Conservation (phyloP, 108 stramenopile genomes). For the Parmales sp. region DNA sequence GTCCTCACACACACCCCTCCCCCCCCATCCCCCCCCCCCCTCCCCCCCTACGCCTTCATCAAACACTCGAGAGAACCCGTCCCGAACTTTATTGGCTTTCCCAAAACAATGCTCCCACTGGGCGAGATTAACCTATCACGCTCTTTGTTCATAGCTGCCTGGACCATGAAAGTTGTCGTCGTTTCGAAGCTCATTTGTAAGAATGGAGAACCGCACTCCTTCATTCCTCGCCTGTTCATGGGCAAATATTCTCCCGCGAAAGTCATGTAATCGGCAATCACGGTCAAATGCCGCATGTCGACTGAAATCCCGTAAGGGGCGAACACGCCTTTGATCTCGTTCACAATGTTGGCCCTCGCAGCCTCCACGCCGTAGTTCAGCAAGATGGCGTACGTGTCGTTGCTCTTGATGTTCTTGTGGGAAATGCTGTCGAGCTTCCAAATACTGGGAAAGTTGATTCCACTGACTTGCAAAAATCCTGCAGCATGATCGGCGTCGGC, state of each 20-base stretch:
- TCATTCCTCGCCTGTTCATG: slow-evolving; percentile 95
- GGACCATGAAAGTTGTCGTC: slow-evolving; percentile 84
- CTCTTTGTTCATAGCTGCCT: slow-evolving; percentile 66
- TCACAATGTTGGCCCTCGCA: slow-evolving; percentile 79
- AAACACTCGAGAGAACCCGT: slow-evolving; percentile 80
- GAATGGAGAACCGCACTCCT: slow-evolving; percentile 72
- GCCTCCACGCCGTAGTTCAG: slow-evolving; percentile 96
- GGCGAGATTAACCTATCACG: slow-evolving; percentile 71
- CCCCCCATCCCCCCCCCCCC: too few relatives aligned
- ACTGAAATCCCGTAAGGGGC: slow-evolving; percentile 97
- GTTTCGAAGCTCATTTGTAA: slow-evolving; percentile 99
- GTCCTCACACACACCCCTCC: too few relatives aligned
- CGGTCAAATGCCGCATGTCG: slow-evolving; percentile 86
- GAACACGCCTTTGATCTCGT: slow-evolving; percentile 93
- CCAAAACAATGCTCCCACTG: slow-evolving; percentile 87
- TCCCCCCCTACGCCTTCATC: slow-evolving; percentile 22
- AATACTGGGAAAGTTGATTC: slow-evolving; percentile 82
- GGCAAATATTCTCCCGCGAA: slow-evolving; percentile 86
- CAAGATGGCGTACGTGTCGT: slow-evolving; percentile 86
- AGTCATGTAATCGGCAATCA: slow-evolving; percentile 99
- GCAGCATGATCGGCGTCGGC: background rate
- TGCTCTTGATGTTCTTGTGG: slow-evolving; percentile 69
- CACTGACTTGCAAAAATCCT: slow-evolving; percentile 89
- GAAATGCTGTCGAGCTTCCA: slow-evolving; percentile 80
- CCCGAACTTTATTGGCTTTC: slow-evolving; percentile 77